Base-by-base conservation (phyloP, 306 rosid genomes). In the Malus sieversii region DNA sequence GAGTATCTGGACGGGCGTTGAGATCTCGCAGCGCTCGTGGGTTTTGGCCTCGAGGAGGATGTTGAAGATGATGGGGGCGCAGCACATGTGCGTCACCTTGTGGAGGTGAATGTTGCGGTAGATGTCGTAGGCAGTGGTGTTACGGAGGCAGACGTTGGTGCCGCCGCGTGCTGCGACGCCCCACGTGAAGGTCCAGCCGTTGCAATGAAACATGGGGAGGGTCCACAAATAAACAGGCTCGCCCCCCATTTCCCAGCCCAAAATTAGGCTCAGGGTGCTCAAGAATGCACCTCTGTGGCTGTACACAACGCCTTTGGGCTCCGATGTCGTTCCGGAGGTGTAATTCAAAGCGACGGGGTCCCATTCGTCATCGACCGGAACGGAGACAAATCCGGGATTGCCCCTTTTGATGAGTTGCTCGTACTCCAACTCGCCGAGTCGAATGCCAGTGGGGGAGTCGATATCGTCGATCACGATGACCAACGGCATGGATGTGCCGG, bases 171-270 rank as follows among this genome's bases (percentile, higher is more conserved):
- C 98, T 0, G 97, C 98, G 12, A 90, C 83, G 0, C 98, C 98
- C 98, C 98, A 94, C 0, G 97, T 85, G 87, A 94, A 94, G 23
- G 98, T 94, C 98, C 98, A 94, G 0, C 98, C 98, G 46, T 94
- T 94, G 61, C 98, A 94, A 16, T 94, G 98, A 84, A 94, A 94
- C 97, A 94, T 92, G 0, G 98, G 98, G 0, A 94, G 90, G 6
- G 96, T 88, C 98, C 98, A 94, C 0, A 94, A 74, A 38, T 92
- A 92, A 1, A 92, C 90, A 0, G 98, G 98, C 13, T 87, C 90
- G 11, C 44, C 77, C 1, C 93, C 93, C 93, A 94, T 89, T 73
- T 91, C 95, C 98, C 98, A 94, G 0, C 93, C 97, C 4, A 94
- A 79, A 0, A 92, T 65, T 0, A 94, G 27, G 29, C 98, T 94